Conservation (phyloP, 2,329 filamentous ascomycete species). For the Hypoxylon rubiginosum region DNA sequence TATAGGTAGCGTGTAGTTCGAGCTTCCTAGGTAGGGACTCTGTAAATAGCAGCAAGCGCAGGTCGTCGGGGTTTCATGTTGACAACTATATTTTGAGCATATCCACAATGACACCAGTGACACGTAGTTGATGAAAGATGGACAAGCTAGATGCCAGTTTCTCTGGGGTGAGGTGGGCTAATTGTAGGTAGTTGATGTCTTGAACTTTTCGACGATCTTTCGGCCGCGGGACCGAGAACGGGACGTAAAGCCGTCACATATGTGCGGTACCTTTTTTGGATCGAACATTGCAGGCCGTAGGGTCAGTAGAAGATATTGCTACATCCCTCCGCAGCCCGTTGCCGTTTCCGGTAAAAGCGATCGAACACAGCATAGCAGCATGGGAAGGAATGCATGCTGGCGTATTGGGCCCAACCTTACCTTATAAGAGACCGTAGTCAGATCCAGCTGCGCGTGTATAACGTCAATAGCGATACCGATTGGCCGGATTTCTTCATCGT, state of each 20-base stretch:
- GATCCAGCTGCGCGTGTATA: conserved; percentile 36
- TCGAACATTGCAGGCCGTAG: conserved; percentile 4
- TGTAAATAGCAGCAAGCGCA: conserved; percentile 36
- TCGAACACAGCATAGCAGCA: conserved; percentile 35
- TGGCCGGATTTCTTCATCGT: conserved; percentile 24
- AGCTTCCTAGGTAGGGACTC: conserved; percentile 14
- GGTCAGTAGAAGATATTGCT: background rate
- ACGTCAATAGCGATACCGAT: conserved; percentile 26
- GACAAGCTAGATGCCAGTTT: background rate
- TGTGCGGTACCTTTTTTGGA: conserved; percentile 7
- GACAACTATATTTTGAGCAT: conserved; percentile 7
- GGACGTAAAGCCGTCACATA: conserved; percentile 5
- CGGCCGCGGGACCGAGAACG: conserved; percentile 14
- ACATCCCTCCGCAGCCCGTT: conserved; percentile 15
- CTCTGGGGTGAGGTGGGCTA: background rate
- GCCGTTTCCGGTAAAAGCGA: conserved; percentile 34
- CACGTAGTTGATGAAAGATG: background rate
- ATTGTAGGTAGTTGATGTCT: background rate
- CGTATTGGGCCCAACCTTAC: conserved; percentile 18
- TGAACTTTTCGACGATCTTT: background rate
- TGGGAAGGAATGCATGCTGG: conserved; percentile 31
- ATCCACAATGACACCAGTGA: conserved; percentile 9
- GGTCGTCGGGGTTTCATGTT: conserved; percentile 31
- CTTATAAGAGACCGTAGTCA: conserved; percentile 34
- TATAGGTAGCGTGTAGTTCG: conserved; percentile 19